Conservation (phyloP, 2,329 filamentous ascomycete genomes). For the Lachnellula occidentalis region DNA sequence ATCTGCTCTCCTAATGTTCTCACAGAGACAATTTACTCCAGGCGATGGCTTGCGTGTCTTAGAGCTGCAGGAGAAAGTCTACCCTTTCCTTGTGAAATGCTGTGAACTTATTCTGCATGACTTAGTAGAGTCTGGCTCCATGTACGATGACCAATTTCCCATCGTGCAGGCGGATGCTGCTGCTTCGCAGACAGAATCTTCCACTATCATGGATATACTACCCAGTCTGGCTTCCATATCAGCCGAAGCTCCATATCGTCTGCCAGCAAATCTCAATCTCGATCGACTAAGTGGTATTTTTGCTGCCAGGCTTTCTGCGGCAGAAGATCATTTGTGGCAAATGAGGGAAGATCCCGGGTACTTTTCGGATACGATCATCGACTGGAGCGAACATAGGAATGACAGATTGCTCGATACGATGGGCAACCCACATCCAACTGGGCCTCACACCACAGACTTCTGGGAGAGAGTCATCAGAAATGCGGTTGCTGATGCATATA, state of each 20-base stretch:
- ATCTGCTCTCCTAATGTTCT: constrained; percentile 34
- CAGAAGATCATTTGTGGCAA: constrained; percentile 49
- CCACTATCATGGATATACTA: constrained; percentile 24
- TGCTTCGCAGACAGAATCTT: not conserved
- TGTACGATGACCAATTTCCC: constrained; percentile 25
- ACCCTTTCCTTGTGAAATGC: constrained; percentile 44
- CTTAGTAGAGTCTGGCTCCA: constrained; percentile 31
- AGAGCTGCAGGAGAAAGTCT: constrained; percentile 43
- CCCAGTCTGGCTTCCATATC: constrained; percentile 36
- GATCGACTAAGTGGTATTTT: constrained; percentile 39
- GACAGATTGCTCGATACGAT: constrained; percentile 38
- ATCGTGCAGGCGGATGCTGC: constrained; percentile 31
- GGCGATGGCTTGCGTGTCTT: constrained; percentile 44
- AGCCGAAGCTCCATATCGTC: constrained; percentile 47
- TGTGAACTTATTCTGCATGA: constrained; percentile 47
- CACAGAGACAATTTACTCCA: constrained; percentile 35
- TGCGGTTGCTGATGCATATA: constrained; percentile 31
- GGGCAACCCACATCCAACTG: constrained; percentile 22
- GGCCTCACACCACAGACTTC: constrained; percentile 23
- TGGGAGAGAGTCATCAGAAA: constrained; percentile 36
- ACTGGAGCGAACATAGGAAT: constrained; percentile 41
- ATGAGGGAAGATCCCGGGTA: constrained; percentile 55
- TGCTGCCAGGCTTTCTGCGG: constrained; percentile 35
- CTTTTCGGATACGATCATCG: constrained; percentile 41
- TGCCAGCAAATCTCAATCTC: constrained; percentile 43